Evolutionary conservation across 2,329 filamentous ascomycete species (phyloP).

Genomic region (Cadophora gregata): DNA sequence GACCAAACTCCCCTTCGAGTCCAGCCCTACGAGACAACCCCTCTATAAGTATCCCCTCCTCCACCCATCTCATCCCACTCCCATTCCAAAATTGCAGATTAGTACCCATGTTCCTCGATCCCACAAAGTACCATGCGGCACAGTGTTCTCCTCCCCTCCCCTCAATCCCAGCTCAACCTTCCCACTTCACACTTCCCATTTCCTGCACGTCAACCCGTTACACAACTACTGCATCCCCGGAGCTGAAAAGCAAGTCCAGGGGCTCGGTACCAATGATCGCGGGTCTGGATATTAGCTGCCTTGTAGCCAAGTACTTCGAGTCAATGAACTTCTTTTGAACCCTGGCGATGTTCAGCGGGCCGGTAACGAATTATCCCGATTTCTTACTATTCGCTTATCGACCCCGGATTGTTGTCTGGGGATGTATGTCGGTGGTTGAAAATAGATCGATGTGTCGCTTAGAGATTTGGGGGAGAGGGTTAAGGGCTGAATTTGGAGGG

Average conservation of each 20-base stretch:
- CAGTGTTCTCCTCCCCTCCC: too few relatives aligned
- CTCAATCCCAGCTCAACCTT: too few relatives aligned
- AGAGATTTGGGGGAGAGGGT: background rate
- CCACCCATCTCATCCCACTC: background rate
- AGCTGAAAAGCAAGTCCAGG: background rate
- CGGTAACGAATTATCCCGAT: background rate
- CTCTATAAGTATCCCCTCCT: background rate
- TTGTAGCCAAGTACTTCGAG: background rate
- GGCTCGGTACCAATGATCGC: constrained; percentile 4
- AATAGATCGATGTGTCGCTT: background rate
- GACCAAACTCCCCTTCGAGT: background rate
- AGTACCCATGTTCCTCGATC: background rate
- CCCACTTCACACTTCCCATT: background rate
- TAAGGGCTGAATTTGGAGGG: background rate
- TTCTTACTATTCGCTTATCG: background rate
- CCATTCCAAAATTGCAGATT: too few relatives aligned
- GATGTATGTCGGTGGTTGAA: background rate
- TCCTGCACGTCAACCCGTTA: constrained; percentile 2
- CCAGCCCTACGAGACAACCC: background rate
- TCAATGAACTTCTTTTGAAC: background rate
- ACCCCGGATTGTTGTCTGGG: background rate
- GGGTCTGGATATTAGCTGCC: background rate
- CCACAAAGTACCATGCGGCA: too few relatives aligned
- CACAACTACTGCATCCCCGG: background rate
- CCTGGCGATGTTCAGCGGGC: background rate